Base-by-base conservation (phyloP, 2,329 filamentous ascomycete genomes). In the Diaporthe amygdali region DNA sequence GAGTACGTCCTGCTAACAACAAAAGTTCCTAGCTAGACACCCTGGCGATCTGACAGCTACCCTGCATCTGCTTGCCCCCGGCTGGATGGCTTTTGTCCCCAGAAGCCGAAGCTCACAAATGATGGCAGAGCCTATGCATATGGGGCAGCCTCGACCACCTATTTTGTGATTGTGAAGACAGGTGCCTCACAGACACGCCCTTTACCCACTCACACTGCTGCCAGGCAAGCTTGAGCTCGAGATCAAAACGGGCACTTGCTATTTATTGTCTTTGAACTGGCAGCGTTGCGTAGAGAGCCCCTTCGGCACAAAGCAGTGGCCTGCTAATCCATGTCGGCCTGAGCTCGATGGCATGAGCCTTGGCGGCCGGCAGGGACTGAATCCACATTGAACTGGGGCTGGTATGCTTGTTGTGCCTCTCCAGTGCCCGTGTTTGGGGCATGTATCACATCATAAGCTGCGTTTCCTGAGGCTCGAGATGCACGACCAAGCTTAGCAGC, bases 301-400 rank as follows among this genome's bases (percentile, higher is more conserved):
- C 47, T 47, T 32, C 41, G 59, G 59, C 41, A 34, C 27, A 37
- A 14, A 34, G 59, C 41, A 63, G 59, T 63, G 59, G 59, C 59
- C 44, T 46, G 56, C 56, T 63, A 39, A 63, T 63, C 56, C 56
- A 46, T 46, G 51, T 68, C 37, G 51, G 22, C 66, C 41, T 47
- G 30, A 59, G 52, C 30, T 68, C 41, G 66, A 59, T 68, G 66
- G 44, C 66, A 59, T 68, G 66, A 51, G 66, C 32, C 39, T 68
- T 56, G 46, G 46, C 52, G 41, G 46, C 44, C 41, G 52, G 66
- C 52, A 68, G 59, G 59, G 44, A 64, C 59, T 64, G 47, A 37
- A 37, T 30, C 59, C 59, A 64, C 59, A 64, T 34, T 64, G 59
- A 64, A n/a, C 34, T 64, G 59, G 59, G 59, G 59, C 59, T 49